Evolutionary conservation across 352 stramenopile genomes (phyloP).

Genomic region (Elongisporangium prolatum): DNA sequence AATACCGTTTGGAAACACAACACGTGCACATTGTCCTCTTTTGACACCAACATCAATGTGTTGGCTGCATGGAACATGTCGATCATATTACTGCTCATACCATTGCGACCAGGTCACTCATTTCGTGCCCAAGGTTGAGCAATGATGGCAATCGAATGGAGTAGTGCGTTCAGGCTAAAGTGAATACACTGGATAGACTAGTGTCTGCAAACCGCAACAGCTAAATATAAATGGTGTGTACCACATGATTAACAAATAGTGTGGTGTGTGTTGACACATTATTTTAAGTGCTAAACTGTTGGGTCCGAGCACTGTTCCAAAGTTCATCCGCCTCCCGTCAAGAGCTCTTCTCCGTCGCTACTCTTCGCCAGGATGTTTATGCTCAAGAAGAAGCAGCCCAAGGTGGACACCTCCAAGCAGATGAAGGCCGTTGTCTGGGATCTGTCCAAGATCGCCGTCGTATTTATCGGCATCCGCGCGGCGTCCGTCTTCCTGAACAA

Average conservation of each 20-base stretch:
- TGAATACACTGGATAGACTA: too few relatives aligned
- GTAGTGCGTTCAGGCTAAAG: too few relatives aligned
- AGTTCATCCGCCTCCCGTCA: not conserved
- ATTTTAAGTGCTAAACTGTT: not conserved
- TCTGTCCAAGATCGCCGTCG: conserved; percentile 64
- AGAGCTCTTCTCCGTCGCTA: not conserved
- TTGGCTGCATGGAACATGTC: not conserved
- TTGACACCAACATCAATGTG: not conserved
- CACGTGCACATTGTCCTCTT: not conserved
- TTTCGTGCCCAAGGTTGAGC: too few relatives aligned
- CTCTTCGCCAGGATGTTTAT: conserved; percentile 56
- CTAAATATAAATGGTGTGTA: not conserved
- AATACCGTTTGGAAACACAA: not conserved
- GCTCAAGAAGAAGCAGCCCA: conserved; percentile 87
- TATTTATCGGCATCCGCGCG: conserved; percentile 72
- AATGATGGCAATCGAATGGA: too few relatives aligned
- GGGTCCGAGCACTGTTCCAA: not conserved
- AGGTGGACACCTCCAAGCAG: conserved; percentile 73
- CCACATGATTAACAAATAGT: not conserved
- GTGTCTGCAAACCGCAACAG: too few relatives aligned
- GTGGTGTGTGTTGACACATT: not conserved
- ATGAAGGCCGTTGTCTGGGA: conserved; percentile 74
- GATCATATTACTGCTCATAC: too few relatives aligned
- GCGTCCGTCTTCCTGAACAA: conserved; percentile 70
- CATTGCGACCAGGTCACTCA: too few relatives aligned